A percentile compares a stretch with the other conserved stretches of the same genome.
Evolutionary conservation across 208 protist species (phyloP).

Genomic region (Crithidia expoeki): DNA sequence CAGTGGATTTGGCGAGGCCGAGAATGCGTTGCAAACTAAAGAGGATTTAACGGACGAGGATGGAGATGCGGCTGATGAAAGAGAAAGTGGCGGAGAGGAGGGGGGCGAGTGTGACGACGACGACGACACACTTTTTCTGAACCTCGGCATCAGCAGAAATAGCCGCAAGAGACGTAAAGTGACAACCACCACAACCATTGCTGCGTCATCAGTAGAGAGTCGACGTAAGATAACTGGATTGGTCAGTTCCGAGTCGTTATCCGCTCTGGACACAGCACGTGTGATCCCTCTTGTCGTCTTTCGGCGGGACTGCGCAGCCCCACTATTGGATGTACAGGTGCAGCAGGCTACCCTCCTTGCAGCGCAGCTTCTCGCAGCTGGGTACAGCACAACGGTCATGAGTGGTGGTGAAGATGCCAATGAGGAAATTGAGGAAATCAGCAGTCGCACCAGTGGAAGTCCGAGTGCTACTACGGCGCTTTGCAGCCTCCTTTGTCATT

Average conservation of each 20-base stretch:
- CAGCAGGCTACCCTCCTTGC: slow-evolving; percentile 12
- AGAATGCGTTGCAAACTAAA: neutral
- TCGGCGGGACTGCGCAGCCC: slow-evolving; percentile 10
- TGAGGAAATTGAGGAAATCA: neutral
- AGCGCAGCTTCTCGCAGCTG: slow-evolving; percentile 8
- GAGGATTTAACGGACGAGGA: neutral
- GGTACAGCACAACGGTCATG: neutral
- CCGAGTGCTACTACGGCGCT: slow-evolving; percentile 13
- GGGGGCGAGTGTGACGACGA: slow-evolving; percentile 1
- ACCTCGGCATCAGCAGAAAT: slow-evolving; percentile 2
- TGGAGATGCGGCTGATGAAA: neutral
- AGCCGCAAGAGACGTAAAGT: neutral
- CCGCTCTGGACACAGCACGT: slow-evolving; percentile 14
- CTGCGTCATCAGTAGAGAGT: neutral
- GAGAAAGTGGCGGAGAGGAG: neutral
- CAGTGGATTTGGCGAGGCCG: neutral
- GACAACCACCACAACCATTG: neutral
- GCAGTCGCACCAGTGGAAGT: neutral
- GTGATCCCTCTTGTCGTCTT: slow-evolving; percentile 26
- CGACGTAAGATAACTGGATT: neutral
- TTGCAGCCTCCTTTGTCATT: neutral
- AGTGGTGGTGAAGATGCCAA: neutral
- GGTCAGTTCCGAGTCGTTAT: neutral
- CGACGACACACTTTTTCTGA: slow-evolving; percentile 3
- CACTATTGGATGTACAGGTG: slow-evolving; percentile 34